phyloP scores from a whole-genome alignment of 164 flowering plant species.

The Hamamelis virginiana region DNA sequence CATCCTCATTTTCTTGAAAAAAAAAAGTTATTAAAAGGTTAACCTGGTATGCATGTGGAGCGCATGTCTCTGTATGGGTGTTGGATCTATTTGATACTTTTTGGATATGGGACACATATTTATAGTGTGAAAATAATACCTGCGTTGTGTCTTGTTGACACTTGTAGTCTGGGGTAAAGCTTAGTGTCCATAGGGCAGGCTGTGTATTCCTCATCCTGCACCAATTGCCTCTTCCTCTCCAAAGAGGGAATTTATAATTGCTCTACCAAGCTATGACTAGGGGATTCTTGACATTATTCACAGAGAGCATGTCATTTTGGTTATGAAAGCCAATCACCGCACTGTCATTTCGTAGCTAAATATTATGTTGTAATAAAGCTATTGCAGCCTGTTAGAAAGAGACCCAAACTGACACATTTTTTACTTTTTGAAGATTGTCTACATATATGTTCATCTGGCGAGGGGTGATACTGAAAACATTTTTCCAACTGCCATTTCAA shows the following conservation, averaged over 20 bases:
- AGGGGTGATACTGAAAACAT: conserved; percentile 78
- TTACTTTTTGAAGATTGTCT: conserved; percentile 64
- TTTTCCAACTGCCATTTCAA: conserved; percentile 88
- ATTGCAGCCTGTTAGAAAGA: not conserved
- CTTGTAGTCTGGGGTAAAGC: not conserved
- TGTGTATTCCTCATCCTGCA: not conserved
- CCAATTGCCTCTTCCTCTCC: not conserved
- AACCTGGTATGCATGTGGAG: too few species aligned
- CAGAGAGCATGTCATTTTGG: too few species aligned
- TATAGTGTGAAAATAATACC: too few species aligned
- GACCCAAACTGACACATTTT: not conserved
- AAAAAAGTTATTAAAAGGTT: too few species aligned
- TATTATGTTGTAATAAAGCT: not conserved
- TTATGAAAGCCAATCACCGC: too few species aligned
- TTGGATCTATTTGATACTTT: too few species aligned
- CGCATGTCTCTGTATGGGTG: too few species aligned
- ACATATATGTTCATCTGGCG: conserved; percentile 88
- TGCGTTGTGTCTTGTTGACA: not conserved
- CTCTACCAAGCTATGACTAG: not conserved
- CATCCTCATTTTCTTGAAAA: too few species aligned
- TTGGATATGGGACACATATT: too few species aligned
- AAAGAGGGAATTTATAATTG: too few species aligned
- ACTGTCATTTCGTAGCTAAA: not conserved
- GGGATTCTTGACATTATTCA: not conserved
- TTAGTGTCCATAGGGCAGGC: not conserved